Percentiles rank a stretch among this genome's conserved stretches.
phyloP scores from a whole-genome alignment of 1,139 yeast genomes.

The Debaryomyces coudertii region DNA sequence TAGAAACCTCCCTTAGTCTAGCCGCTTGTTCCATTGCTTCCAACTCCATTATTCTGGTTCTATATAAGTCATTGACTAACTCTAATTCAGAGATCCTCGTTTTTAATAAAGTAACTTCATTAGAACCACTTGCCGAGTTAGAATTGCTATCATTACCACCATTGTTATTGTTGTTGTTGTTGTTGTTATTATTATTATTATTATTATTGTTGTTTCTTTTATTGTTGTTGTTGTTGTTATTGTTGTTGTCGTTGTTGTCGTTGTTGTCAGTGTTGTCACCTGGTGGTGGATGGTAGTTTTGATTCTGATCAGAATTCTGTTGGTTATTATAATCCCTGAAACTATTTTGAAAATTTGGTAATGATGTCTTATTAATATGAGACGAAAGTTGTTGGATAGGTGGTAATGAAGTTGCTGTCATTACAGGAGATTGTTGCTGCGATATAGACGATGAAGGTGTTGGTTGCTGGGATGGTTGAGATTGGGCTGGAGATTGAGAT shows the following conservation, averaged over 20 bases:
- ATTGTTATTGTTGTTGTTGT: slow-evolving; percentile 10
- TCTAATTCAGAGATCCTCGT: slow-evolving; percentile 89
- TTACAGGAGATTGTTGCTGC: slow-evolving; percentile 24
- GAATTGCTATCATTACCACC: slow-evolving; percentile 15
- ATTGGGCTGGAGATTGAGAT: slow-evolving; percentile 9
- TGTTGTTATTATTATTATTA: slow-evolving; percentile 18
- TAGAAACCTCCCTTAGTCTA: slow-evolving; percentile 52
- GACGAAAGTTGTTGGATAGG: slow-evolving; percentile 36
- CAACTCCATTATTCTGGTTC: slow-evolving; percentile 78
- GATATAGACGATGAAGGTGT: slow-evolving; percentile 20
- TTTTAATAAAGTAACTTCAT: slow-evolving; percentile 57
- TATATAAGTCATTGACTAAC: slow-evolving; percentile 82
- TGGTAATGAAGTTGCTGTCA: slow-evolving; percentile 35
- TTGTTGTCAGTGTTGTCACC: slow-evolving; percentile 12
- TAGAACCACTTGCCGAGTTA: slow-evolving; percentile 22
- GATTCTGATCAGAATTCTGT: slow-evolving; percentile 7
- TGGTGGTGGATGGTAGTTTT: slow-evolving; percentile 11
- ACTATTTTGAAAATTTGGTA: slow-evolving; percentile 32
- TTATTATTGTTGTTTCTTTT: slow-evolving; percentile 12
- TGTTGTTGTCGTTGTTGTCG: slow-evolving; percentile 19
- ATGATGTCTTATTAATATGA: slow-evolving; percentile 20
- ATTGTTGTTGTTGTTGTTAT: slow-evolving; percentile 19
- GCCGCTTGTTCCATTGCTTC: slow-evolving; percentile 71
- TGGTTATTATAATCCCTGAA: slow-evolving; percentile 17
- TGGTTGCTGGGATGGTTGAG: slow-evolving; percentile 8